Conservation (phyloP, 306 rosid species). For the Morella rubra region DNA sequence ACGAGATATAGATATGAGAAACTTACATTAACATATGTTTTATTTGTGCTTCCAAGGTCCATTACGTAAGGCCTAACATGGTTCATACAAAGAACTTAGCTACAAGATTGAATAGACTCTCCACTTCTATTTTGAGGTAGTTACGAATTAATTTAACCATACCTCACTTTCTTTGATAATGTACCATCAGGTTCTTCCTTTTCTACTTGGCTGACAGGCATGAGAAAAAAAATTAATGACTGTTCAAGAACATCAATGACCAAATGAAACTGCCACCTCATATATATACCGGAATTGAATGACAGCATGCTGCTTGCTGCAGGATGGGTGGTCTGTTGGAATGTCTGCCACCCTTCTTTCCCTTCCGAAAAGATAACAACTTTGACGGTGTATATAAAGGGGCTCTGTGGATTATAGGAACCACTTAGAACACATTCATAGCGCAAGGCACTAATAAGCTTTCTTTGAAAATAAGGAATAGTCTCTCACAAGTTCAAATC, state of each 20-base stretch:
- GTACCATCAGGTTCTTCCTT: slow-evolving; percentile 79
- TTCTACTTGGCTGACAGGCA: slow-evolving; percentile 72
- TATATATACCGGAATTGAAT: slow-evolving; percentile 76
- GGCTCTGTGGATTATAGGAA: slow-evolving; percentile 65
- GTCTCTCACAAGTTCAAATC: slow-evolving; percentile 3
- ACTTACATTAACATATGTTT: slow-evolving; percentile 89
- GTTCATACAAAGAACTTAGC: slow-evolving; percentile 27
- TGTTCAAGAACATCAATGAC: slow-evolving; percentile 1
- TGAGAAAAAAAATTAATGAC: slow-evolving; percentile 8
- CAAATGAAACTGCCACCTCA: slow-evolving; percentile 24
- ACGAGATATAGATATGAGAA: slow-evolving; percentile 16
- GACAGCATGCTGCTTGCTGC: slow-evolving; percentile 99
- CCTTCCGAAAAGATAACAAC: slow-evolving; percentile 96
- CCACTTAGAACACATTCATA: slow-evolving; percentile 26
- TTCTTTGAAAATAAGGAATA: slow-evolving; percentile 14
- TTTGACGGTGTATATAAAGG: slow-evolving; percentile 92
- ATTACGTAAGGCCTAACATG: slow-evolving; percentile 78
- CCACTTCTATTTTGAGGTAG: too few relatives aligned
- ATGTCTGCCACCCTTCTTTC: slow-evolving; percentile 96
- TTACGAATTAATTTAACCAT: slow-evolving; percentile 19
- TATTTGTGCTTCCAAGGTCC: slow-evolving; percentile 99
- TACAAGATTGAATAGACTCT: slow-evolving; percentile 19
- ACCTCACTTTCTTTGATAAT: slow-evolving; percentile 61
- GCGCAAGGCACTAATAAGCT: slow-evolving; percentile 6
- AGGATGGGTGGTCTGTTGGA: slow-evolving; percentile 98